These are phyloP conservation scores for Aspergillus persii DNA, from an alignment of 2,329 filamentous ascomycete species.

Conservation along the genomic window DNA sequence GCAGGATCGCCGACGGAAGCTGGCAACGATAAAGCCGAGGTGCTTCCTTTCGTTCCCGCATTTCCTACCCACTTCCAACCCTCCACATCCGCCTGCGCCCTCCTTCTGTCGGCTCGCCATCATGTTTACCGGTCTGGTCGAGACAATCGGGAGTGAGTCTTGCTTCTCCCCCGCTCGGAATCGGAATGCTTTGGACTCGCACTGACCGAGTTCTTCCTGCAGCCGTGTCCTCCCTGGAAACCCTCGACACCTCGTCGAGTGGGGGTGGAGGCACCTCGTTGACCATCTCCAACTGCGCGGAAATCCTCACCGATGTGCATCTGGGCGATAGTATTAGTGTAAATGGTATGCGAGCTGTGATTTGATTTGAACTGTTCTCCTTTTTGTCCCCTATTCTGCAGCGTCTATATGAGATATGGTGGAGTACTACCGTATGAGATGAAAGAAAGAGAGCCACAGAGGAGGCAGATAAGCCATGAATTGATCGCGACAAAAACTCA, in stretches of 20 bases:
- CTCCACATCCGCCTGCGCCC: conserved; percentile 6
- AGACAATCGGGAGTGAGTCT: conserved; percentile 81
- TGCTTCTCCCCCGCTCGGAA: conserved; percentile 14
- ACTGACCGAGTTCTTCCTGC: conserved; percentile 2
- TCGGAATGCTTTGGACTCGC: not conserved
- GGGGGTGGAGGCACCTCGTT: conserved; percentile 81
- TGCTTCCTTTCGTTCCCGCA: conserved; percentile 4
- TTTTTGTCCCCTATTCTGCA: not conserved
- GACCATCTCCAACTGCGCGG: conserved; percentile 72
- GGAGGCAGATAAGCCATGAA: not conserved
- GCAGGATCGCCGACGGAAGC: not conserved
- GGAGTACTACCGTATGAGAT: too few species aligned
- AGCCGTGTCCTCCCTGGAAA: conserved; percentile 82
- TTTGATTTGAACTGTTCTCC: not conserved
- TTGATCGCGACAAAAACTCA: not conserved
- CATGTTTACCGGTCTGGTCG: conserved; percentile 97
- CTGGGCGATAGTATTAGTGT: conserved; percentile 92
- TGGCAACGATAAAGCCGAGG: conserved; percentile 21
- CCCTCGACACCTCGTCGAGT: conserved; percentile 69
- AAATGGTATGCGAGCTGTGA: conserved; percentile 60
- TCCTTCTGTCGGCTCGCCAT: conserved; percentile 20
- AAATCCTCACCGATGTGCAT: conserved; percentile 78
- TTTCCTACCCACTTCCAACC: conserved; percentile 8
- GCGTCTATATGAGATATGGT: too few species aligned
- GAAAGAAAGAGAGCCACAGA: not conserved